phyloP scores from a whole-genome alignment of 129 eudicot genomes.

The Saussurea involucrata region DNA sequence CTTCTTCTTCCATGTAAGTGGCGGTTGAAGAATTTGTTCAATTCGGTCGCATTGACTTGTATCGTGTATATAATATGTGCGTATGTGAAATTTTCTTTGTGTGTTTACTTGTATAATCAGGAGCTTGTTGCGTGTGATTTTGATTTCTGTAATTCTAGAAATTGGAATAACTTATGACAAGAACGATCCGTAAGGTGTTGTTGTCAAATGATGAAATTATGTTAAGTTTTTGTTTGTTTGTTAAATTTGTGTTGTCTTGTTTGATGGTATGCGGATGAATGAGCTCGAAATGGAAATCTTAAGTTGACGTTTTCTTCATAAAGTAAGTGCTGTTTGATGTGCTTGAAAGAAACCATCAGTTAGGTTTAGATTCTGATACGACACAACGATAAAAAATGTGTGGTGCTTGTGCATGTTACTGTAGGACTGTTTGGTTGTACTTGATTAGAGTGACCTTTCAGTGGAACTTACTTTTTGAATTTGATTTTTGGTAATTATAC shows the following conservation, averaged over 20 bases:
- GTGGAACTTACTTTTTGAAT: background rate
- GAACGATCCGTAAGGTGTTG: background rate
- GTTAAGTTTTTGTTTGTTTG: background rate
- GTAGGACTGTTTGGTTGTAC: slow-evolving; percentile 8
- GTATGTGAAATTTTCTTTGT: background rate
- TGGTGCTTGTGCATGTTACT: slow-evolving; percentile 1
- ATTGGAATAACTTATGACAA: background rate
- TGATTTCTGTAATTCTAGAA: background rate
- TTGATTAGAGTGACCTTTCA: background rate
- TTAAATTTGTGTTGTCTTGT: background rate
- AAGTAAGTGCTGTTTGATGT: background rate
- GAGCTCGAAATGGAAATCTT: background rate
- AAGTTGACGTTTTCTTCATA: slow-evolving; percentile 4
- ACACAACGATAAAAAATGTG: background rate
- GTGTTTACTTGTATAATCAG: background rate
- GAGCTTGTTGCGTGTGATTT: background rate
- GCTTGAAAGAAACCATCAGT: slow-evolving; percentile 9
- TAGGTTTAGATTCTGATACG: slow-evolving; percentile 3
- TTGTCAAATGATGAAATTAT: background rate
- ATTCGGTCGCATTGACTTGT: background rate
- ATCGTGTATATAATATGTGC: background rate
- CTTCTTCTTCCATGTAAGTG: slow-evolving; percentile 8
- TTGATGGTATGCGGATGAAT: background rate
- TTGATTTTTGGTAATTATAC: background rate
- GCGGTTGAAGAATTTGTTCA: background rate